Conservation (phyloP, 768 basidiomycete species). For the Rhizopogon vulgaris region DNA sequence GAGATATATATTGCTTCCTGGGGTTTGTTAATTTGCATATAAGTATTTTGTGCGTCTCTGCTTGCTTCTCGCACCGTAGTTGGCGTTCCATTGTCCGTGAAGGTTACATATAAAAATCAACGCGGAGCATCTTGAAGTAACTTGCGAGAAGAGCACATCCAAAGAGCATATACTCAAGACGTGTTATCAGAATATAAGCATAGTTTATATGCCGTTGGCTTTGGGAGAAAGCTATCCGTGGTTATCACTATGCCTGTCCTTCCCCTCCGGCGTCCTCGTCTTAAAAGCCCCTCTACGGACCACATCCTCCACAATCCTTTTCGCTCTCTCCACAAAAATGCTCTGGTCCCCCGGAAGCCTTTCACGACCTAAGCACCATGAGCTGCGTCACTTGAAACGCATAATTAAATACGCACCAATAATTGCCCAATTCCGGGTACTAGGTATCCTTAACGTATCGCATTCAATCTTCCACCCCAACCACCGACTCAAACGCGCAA, state of each 20-base stretch:
- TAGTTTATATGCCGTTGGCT: not conserved
- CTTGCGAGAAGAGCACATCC: too few relatives aligned
- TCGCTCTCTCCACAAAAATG: conserved; percentile 31
- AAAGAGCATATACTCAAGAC: too few relatives aligned
- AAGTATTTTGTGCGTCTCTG: too few relatives aligned
- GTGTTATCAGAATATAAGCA: too few relatives aligned
- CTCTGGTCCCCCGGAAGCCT: conserved; percentile 12
- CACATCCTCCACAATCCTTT: conserved; percentile 50
- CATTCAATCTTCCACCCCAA: conserved; percentile 87
- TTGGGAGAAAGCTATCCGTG: not conserved
- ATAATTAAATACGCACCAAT: conserved; percentile 50
- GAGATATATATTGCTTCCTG: too few relatives aligned
- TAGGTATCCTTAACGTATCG: conserved; percentile 84
- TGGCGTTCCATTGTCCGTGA: too few relatives aligned
- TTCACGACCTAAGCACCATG: conserved; percentile 18
- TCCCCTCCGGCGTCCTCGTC: conserved; percentile 67
- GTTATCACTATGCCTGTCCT: conserved; percentile 25
- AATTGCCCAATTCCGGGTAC: conserved; percentile 90
- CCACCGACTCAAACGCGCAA: conserved; percentile 62
- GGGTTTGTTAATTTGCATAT: too few relatives aligned
- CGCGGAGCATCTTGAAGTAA: too few relatives aligned
- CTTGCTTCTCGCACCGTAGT: too few relatives aligned
- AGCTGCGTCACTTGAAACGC: not conserved
- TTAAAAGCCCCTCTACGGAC: conserved; percentile 64
- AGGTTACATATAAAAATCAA: too few relatives aligned